Evolutionary conservation across 2,329 filamentous ascomycete genomes (phyloP).

Genomic region (Parastagonospora avenae): DNA sequence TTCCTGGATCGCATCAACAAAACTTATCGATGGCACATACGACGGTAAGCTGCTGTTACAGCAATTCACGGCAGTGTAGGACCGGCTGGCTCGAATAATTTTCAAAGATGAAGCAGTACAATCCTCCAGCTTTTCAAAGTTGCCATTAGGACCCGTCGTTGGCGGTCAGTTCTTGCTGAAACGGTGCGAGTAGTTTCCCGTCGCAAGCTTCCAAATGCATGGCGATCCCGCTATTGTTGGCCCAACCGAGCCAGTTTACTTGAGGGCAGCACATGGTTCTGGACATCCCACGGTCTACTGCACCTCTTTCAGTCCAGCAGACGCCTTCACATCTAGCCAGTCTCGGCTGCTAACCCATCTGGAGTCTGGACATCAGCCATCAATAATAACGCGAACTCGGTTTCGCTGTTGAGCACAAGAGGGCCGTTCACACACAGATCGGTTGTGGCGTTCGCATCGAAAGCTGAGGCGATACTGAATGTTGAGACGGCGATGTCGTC

Average conservation of each 20-base stretch:
- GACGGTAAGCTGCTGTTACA: background rate
- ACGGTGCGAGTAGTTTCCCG: constrained; percentile 10
- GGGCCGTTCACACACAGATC: background rate
- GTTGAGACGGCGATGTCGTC: constrained; percentile 19
- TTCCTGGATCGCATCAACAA: constrained; percentile 8
- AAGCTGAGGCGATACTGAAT: background rate
- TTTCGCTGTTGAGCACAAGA: background rate
- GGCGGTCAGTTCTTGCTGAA: constrained; percentile 16
- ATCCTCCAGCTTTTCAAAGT: constrained; percentile 4
- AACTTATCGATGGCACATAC: background rate
- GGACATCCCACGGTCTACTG: background rate
- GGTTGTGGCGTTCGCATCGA: background rate
- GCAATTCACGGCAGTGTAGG: background rate
- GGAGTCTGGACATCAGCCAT: background rate
- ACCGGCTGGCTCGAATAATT: background rate
- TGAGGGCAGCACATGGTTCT: constrained; percentile 2
- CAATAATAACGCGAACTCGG: background rate
- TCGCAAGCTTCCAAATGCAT: constrained; percentile 2
- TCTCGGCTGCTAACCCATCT: too few relatives aligned
- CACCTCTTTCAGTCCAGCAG: background rate
- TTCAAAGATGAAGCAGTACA: background rate
- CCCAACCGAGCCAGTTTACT: constrained; percentile 9
- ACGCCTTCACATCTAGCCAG: too few relatives aligned
- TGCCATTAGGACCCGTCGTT: constrained; percentile 1
- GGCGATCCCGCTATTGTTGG: constrained; percentile 11